Evolutionary conservation across 352 stramenopile species (phyloP).

Genomic region (Phytophthora litchii): DNA sequence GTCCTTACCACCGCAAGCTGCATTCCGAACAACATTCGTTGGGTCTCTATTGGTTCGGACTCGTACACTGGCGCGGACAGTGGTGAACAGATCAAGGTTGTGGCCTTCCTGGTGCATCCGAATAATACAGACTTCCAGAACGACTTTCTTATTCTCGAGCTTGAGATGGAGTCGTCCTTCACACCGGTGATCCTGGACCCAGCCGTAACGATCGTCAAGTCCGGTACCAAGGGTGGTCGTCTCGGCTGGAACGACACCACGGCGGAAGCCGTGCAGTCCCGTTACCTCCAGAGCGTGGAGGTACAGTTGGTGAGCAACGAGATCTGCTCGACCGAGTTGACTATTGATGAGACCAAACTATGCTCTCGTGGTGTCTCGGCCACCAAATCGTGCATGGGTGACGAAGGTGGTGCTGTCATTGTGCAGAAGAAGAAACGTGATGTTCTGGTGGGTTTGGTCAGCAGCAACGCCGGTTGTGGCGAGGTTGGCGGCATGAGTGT

Average conservation of each 20-base stretch:
- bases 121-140: constrained; percentile 32
- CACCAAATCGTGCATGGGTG: constrained; percentile 63
- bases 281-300: constrained; percentile 48
- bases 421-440: constrained; percentile 35
- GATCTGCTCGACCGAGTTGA: constrained; percentile 38
- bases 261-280: constrained; percentile 42
- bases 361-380: constrained; percentile 51
- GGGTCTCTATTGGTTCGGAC: constrained; percentile 57
- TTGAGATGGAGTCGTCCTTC: constrained; percentile 36
- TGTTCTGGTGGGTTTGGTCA: constrained; percentile 58
- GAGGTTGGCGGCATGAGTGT: constrained; percentile 50
- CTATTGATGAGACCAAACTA: constrained; percentile 46
- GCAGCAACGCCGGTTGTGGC: constrained; percentile 54
- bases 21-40: constrained; percentile 46
- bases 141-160: constrained; percentile 66
- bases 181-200: constrained; percentile 41
- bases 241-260: constrained; percentile 50
- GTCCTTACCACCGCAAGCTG: constrained; percentile 52
- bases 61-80: constrained; percentile 41
- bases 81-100: constrained; percentile 56
- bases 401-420: constrained; percentile 59
- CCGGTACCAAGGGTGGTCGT: constrained; percentile 36
- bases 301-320: constrained; percentile 49
- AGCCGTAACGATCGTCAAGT: constrained; percentile 36
- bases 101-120: constrained; percentile 49